Conservation (phyloP, 2,329 filamentous ascomycete species). For the Aaosphaeria pasadenensis region DNA sequence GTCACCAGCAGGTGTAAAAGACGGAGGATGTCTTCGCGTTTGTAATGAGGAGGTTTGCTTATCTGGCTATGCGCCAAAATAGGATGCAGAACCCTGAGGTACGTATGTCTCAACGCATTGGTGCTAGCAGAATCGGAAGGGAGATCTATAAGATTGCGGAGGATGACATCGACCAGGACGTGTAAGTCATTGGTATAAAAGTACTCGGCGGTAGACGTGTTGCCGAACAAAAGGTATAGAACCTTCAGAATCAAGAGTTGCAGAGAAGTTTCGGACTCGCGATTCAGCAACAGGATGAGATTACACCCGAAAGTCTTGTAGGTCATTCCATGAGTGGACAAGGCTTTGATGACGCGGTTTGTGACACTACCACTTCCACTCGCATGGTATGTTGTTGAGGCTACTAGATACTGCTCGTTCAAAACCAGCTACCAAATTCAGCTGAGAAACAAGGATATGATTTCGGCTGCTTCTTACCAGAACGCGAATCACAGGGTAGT, state of each 20-base stretch:
- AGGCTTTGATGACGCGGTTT: constrained; percentile 88
- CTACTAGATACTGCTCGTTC: constrained; percentile 98
- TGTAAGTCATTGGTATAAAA: constrained; percentile 98
- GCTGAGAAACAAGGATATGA: no score
- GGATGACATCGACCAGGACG: constrained; percentile 91
- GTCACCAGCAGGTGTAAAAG: constrained; percentile 68
- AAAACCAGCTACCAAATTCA: constrained; percentile 67
- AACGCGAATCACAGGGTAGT: constrained; percentile 91
- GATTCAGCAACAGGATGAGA: constrained; percentile 89
- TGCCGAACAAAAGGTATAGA: constrained; percentile 92
- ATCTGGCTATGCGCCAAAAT: constrained; percentile 90
- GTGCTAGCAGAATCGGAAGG: constrained; percentile 67
- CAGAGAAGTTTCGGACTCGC: constrained; percentile 87
- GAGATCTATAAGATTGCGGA: constrained; percentile 93
- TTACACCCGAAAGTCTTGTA: constrained; percentile 98
- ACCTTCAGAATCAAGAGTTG: constrained; percentile 96
- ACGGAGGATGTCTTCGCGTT: constrained; percentile 76
- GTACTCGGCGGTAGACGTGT: constrained; percentile 87
- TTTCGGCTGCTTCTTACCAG: constrained; percentile 53
- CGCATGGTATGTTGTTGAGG: constrained; percentile 42
- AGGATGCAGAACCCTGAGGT: constrained; percentile 87
- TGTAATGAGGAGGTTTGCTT: constrained; percentile 83
- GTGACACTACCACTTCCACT: constrained; percentile 60
- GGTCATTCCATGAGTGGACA: constrained; percentile 73
- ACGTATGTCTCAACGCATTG: constrained; percentile 76